Evolutionary conservation across 768 basidiomycete species (phyloP).

Genomic region (Termitomyces eurrhizus): DNA sequence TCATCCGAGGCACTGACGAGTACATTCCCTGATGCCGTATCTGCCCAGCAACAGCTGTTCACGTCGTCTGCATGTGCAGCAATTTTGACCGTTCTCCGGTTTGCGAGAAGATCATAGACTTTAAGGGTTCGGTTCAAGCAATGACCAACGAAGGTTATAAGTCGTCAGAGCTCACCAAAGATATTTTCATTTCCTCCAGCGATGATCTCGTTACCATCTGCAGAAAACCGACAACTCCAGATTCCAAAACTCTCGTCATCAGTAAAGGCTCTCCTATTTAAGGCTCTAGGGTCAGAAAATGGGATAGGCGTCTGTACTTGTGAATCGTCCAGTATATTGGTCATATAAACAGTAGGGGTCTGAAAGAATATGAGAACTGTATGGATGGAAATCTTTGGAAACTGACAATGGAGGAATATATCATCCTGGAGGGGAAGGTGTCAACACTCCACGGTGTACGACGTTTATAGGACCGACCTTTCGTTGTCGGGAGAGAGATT

Average conservation of each 20-base stretch:
- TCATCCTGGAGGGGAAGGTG: constrained; percentile 51
- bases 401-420: constrained; percentile 86
- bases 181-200: constrained; percentile 86
- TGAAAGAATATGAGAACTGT: constrained; percentile 25
- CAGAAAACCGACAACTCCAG: constrained; percentile 94
- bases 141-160: constrained; percentile 2
- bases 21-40: constrained; percentile 88
- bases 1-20: constrained; percentile 96
- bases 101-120: constrained; percentile 91
- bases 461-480: constrained; percentile 40
- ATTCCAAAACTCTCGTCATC: constrained; percentile 62
- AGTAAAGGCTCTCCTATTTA: constrained; percentile 33
- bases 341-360: constrained; percentile 74
- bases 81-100: constrained; percentile 79
- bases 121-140: background rate
- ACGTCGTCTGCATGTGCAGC: constrained; percentile 87
- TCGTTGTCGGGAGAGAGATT: constrained; percentile 89
- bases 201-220: constrained; percentile 92
- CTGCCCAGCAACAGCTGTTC: constrained; percentile 96
- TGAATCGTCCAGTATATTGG: constrained; percentile 62
- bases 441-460: background rate
- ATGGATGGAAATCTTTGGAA: background rate
- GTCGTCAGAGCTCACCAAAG: constrained; percentile 45
- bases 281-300: constrained; percentile 47
- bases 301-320: constrained; percentile 58